phyloP scores from a whole-genome alignment of 2,329 filamentous ascomycete species.

The Trichophyton simii region DNA sequence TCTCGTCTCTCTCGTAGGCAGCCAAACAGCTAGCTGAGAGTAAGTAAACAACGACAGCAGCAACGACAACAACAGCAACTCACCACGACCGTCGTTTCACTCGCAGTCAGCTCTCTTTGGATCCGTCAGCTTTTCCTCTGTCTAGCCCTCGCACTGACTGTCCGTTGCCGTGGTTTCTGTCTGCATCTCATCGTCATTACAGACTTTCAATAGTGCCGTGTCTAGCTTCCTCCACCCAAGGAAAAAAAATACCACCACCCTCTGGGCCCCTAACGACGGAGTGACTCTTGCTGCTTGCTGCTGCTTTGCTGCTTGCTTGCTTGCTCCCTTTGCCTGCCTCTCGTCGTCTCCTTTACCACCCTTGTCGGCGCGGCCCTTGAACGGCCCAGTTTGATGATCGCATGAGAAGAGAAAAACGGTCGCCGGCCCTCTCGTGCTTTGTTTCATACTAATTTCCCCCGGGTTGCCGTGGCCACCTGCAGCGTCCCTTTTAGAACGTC shows the following conservation, averaged over 20 bases:
- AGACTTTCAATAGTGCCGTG: neutral
- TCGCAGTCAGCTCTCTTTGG: neutral
- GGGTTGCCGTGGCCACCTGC: neutral
- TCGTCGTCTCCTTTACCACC: neutral
- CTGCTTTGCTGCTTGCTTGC: neutral
- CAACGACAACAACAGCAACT: no score
- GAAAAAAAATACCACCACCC: neutral
- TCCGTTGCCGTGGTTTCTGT: neutral
- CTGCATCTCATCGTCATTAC: neutral
- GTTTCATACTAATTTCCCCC: constrained; percentile 4
- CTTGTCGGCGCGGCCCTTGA: neutral
- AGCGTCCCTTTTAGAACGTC: neutral
- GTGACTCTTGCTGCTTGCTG: neutral
- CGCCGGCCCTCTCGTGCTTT: neutral
- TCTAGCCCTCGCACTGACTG: neutral
- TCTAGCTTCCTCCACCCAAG: constrained; percentile 1
- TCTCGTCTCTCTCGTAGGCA: no score
- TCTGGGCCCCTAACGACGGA: neutral
- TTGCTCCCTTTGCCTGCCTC: neutral
- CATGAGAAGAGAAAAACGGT: neutral
- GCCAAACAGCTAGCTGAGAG: no score
- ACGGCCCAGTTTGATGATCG: neutral
- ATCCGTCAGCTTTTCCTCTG: no score
- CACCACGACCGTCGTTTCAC: no score
- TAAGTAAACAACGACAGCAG: no score